Evolutionary conservation across 768 basidiomycete species (phyloP).

Genomic region (Agrocybe chaxingu): DNA sequence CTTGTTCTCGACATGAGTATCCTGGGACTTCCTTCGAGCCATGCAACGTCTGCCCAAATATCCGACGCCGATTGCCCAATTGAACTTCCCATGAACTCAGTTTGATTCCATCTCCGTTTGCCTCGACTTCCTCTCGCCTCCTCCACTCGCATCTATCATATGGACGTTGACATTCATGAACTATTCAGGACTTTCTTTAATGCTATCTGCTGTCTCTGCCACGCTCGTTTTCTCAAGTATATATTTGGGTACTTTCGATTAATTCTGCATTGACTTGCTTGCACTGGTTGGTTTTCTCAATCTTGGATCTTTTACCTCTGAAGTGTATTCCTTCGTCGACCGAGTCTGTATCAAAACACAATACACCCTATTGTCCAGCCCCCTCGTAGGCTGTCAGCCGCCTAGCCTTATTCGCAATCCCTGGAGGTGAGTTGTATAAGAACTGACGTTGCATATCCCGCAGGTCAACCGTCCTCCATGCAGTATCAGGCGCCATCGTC

Average conservation of each 20-base stretch:
- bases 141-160: slow-evolving; percentile 6
- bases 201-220: background rate
- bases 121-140: slow-evolving; percentile 3
- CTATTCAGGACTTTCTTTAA: slow-evolving; percentile 1
- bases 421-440: background rate
- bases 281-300: too few species aligned
- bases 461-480: slow-evolving; percentile 2
- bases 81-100: slow-evolving; percentile 53
- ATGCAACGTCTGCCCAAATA: slow-evolving; percentile 52
- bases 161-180: slow-evolving; percentile 2
- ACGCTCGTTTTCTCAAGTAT: too few species aligned
- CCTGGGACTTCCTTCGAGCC: slow-evolving; percentile 57
- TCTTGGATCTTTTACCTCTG: too few species aligned
- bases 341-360: too few species aligned
- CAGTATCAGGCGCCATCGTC: slow-evolving; percentile 8
- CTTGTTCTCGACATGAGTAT: slow-evolving; percentile 68
- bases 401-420: background rate
- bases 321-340: too few species aligned
- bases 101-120: slow-evolving; percentile 22
- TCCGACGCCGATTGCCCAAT: slow-evolving; percentile 67
- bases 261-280: too few species aligned
- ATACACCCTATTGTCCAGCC: too few species aligned
- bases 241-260: too few species aligned
- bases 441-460: background rate
- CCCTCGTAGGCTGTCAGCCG: background rate